Evolutionary conservation across 2,329 filamentous ascomycete genomes (phyloP).

Genomic region (Anisogramma anomala): DNA sequence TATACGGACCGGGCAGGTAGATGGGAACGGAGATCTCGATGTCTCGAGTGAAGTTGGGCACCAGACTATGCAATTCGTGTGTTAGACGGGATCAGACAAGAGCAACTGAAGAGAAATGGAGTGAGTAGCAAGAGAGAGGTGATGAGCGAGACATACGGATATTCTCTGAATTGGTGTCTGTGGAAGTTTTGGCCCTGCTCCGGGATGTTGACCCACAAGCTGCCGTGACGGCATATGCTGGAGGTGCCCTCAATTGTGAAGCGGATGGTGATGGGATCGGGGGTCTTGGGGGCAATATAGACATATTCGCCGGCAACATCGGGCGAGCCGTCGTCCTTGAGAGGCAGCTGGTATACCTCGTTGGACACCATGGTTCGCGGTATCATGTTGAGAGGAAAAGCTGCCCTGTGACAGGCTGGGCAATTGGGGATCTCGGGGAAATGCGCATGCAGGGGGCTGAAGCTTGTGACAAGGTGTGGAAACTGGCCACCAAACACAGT

Average conservation of each 20-base stretch:
- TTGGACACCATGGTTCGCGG: slow-evolving; percentile 52
- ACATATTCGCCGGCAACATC: slow-evolving; percentile 84
- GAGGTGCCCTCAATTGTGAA: slow-evolving; percentile 92
- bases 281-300: slow-evolving; percentile 67
- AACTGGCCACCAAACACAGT: slow-evolving; percentile 1
- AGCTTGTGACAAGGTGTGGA: no score
- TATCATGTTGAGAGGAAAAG: slow-evolving; percentile 33
- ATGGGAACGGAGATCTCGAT: slow-evolving; percentile 86
- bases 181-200: slow-evolving; percentile 63
- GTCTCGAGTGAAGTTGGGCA: slow-evolving; percentile 83
- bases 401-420: slow-evolving; percentile 11
- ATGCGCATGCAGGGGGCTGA: slow-evolving; percentile 12
- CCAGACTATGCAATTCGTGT: slow-evolving; percentile 60
- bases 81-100: not conserved
- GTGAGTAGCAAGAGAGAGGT: no score
- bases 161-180: slow-evolving; percentile 71
- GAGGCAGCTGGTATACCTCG: slow-evolving; percentile 75
- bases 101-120: no score
- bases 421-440: not conserved
- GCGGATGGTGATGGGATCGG: slow-evolving; percentile 65
- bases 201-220: slow-evolving; percentile 93
- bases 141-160: slow-evolving; percentile 67
- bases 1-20: slow-evolving; percentile 72
- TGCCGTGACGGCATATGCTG: slow-evolving; percentile 88
- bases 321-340: slow-evolving; percentile 88